phyloP scores from a whole-genome alignment of 2,329 filamentous ascomycete genomes.

The Aspergillus alliaceus region DNA sequence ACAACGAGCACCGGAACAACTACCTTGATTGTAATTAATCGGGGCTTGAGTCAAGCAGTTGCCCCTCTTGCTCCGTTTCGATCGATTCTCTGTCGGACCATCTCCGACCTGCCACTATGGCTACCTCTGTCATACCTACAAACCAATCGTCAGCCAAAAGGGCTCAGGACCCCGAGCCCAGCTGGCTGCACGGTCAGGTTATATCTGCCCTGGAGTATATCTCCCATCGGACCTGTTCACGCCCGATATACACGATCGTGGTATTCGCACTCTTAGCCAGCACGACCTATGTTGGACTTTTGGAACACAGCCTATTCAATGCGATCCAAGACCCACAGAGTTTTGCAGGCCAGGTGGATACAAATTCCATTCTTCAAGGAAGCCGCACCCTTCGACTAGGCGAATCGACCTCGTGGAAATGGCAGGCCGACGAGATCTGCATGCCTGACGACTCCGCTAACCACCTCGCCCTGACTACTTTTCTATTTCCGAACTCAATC shows the following conservation, averaged over 20 bases:
- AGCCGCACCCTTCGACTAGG: not conserved
- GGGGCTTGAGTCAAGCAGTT: too few species aligned
- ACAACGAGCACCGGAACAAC: too few species aligned
- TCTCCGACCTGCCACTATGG: not conserved
- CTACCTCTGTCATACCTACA: not conserved
- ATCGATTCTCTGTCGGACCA: too few species aligned
- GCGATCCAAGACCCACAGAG: not conserved
- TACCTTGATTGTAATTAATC: too few species aligned
- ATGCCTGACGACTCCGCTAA: not conserved
- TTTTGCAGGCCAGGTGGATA: not conserved
- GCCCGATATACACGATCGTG: not conserved
- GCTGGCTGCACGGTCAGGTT: not conserved
- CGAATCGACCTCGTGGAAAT: not conserved
- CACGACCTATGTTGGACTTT: not conserved
- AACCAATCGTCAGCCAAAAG: not conserved
- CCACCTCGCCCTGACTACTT: not conserved
- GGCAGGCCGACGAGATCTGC: not conserved
- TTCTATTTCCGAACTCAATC: not conserved
- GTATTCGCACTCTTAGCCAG: not conserved
- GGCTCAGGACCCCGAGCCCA: not conserved
- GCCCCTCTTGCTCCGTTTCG: too few species aligned
- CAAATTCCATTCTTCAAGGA: not conserved
- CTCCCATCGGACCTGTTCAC: not conserved
- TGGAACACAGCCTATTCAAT: not conserved
- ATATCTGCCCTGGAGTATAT: not conserved